Percentiles rank a stretch among this genome's conserved stretches.
Conservation (phyloP, 495 filamentous ascomycete genomes). For the Bryoglossum gracile region DNA sequence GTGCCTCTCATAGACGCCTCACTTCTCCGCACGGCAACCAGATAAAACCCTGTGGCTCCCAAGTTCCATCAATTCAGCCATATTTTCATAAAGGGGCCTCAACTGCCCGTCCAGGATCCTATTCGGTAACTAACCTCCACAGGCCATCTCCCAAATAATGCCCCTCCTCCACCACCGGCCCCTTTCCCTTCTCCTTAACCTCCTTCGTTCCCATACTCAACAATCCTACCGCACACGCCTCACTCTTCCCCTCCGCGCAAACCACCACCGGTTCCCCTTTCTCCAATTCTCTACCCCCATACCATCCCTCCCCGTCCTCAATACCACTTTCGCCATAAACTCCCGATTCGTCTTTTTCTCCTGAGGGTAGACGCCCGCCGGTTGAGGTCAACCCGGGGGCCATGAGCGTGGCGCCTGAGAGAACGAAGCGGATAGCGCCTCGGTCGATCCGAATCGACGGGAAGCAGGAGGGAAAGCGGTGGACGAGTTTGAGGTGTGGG, state of each 20-base stretch:
- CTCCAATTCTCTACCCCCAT: conserved; percentile 46
- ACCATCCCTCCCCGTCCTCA: conserved; percentile 35
- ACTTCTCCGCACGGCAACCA: no score
- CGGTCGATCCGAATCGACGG: conserved; percentile 71
- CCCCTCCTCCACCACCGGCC: conserved; percentile 81
- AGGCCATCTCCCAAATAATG: conserved; percentile 94
- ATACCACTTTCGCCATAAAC: conserved; percentile 31
- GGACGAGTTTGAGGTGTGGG: conserved; percentile 73
- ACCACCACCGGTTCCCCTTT: conserved; percentile 79
- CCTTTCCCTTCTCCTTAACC: conserved; percentile 88
- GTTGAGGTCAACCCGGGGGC: conserved; percentile 79
- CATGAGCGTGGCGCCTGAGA: conserved; percentile 90
- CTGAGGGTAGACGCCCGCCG: conserved; percentile 67
- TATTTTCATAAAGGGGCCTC: no score
- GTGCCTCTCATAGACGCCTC: no score
- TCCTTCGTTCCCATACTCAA: conserved; percentile 86
- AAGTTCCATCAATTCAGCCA: no score
- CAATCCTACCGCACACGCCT: conserved; percentile 81
- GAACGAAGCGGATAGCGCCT: conserved; percentile 93
- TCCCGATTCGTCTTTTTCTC: conserved; percentile 32
- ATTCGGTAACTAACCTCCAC: conserved; percentile 69
- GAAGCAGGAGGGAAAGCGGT: conserved; percentile 62
- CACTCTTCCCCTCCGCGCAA: conserved; percentile 86
- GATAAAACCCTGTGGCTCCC: no score
- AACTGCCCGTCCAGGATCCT: background rate